Base-by-base conservation (phyloP, 495 filamentous ascomycete species). In the Penicillium roqueforti region DNA sequence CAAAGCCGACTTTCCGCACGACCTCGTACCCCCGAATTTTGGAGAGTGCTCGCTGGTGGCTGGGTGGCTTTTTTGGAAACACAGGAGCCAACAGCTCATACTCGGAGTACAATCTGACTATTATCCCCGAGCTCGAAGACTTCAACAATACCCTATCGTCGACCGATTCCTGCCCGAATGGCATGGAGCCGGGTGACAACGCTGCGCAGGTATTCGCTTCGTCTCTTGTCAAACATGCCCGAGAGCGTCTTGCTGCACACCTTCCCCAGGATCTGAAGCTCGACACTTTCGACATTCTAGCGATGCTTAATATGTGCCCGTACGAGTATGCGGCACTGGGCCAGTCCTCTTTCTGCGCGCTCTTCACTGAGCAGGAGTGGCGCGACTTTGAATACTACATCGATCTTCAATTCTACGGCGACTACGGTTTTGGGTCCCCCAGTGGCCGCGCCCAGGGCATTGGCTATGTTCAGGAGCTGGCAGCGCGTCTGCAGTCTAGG, bases 401-500 rank as follows among this genome's bases (percentile, higher is more conserved):
- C 36, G 85, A 87, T 56, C 67, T 87, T 29, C 63, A 68, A 29
- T 88, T 84, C 68, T 77, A 80, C 49, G 81, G 81, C 20, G 68
- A 76, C 54, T 73, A 74, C 40, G 78, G 68, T 42, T 84, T 83
- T 59, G 80, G 80, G 8, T 81, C 80, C 6, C 77, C 83, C 0
- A 78, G 76, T 16, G 83, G 82, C 23, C 75, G 84, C 16, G 85
- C 84, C 13, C 75, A 84, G 20, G 84, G 83, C 3, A 79, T 85
- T 46, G 83, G 82, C 19, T 87, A 82, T 53, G 79, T 85, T 10
- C 70, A 83, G 45, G 84, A 87, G 67, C 69, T 84, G 20, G 66
- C 83, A 3, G 84, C 82, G 1, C 75, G 83, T n/a, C 70, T 86
- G 22, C 56, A 78, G 46, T 70, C 78, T 55, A 79, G 82, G 53